phyloP scores from a whole-genome alignment of 768 basidiomycete species.

The Melanogaster broomeanus region DNA sequence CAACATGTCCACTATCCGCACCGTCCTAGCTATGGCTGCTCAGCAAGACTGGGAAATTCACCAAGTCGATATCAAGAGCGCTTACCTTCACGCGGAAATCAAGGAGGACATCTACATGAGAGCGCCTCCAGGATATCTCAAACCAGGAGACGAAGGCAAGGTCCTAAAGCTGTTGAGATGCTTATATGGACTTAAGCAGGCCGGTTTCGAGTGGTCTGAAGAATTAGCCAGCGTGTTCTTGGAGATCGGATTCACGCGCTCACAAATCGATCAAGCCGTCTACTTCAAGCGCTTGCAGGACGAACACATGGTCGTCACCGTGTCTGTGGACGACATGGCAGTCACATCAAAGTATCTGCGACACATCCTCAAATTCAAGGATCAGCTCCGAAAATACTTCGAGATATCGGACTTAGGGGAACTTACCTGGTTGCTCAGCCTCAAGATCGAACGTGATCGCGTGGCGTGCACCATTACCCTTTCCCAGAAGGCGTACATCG shows the following conservation, averaged over 20 bases:
- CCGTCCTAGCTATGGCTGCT: no score
- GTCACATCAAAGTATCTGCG: conserved; percentile 18
- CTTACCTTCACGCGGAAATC: neutral
- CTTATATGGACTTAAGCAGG: no score
- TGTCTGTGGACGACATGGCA: conserved; percentile 37
- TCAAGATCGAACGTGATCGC: conserved; percentile 26
- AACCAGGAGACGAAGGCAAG: neutral
- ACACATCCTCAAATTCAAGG: neutral
- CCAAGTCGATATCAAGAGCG: neutral
- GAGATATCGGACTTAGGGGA: conserved; percentile 34
- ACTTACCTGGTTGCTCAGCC: conserved; percentile 32
- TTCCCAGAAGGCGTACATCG: conserved; percentile 30
- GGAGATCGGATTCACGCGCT: no score
- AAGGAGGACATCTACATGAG: neutral
- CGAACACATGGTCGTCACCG: conserved; percentile 6
- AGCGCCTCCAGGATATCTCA: neutral
- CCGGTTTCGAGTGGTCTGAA: no score
- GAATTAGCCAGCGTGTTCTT: no score
- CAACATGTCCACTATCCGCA: no score
- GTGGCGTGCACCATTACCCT: conserved; percentile 23
- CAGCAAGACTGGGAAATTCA: no score
- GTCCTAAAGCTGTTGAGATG: neutral
- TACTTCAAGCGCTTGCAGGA: no score
- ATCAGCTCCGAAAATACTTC: conserved; percentile 24
- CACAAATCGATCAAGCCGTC: no score